These are phyloP conservation scores for Pseudomassariella vexata DNA, from an alignment of 2,329 filamentous ascomycete species.

Conservation along the genomic window DNA sequence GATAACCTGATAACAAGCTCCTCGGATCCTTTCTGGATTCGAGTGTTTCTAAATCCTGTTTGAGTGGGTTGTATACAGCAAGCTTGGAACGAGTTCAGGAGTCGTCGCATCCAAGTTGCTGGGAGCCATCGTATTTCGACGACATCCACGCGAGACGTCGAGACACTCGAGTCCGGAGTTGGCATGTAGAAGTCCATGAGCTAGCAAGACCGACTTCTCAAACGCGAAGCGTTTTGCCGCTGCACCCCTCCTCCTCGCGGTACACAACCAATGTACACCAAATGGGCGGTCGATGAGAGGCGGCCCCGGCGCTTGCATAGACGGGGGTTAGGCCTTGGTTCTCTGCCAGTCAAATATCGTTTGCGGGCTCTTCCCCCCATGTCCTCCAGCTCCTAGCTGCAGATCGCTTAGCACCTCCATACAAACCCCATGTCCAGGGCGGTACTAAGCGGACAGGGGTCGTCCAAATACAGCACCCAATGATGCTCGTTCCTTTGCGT, in stretches of 20 bases:
- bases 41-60: neutral
- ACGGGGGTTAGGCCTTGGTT: constrained; percentile 2
- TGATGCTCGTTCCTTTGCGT: neutral
- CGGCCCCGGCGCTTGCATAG: constrained; percentile 25
- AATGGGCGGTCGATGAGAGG: constrained; percentile 16
- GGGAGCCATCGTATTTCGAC: too few species aligned
- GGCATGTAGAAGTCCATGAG: too few species aligned
- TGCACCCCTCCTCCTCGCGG: constrained; percentile 12
- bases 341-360: constrained; percentile 14
- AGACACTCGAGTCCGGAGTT: too few species aligned
- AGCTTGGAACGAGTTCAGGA: too few species aligned
- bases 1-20: neutral
- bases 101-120: too few species aligned
- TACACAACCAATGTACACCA: constrained; percentile 13
- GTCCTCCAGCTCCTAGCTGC: constrained; percentile 20
- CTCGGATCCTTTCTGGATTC: neutral
- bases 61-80: constrained; percentile 3
- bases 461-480: constrained; percentile 5
- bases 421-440: constrained; percentile 15
- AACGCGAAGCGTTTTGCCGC: constrained; percentile 21
- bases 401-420: constrained; percentile 23
- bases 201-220: too few species aligned
- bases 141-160: too few species aligned
- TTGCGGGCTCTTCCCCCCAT: constrained; percentile 9
- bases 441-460: constrained; percentile 5